Conservation (phyloP, 2,329 filamentous ascomycete species). For the Fusarium verrucosum region DNA sequence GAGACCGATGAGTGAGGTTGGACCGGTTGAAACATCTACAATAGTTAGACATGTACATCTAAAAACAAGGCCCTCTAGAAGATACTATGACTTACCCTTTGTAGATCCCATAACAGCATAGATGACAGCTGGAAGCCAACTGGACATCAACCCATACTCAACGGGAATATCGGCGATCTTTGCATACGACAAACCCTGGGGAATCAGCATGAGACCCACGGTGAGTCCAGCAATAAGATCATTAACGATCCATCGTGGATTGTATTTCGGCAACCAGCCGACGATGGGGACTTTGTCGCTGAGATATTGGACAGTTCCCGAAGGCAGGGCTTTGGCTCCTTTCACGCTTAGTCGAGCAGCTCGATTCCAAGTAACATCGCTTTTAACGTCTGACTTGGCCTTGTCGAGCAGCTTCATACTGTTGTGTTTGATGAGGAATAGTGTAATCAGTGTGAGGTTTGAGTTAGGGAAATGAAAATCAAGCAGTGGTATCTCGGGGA, state of each 20-base stretch:
- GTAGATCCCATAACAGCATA: slow-evolving; percentile 70
- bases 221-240: slow-evolving; percentile 70
- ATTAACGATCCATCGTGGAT: slow-evolving; percentile 67
- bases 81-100: slow-evolving; percentile 56
- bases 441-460: not conserved
- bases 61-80: no score
- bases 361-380: slow-evolving; percentile 42
- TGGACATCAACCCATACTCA: slow-evolving; percentile 67
- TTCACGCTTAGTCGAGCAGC: slow-evolving; percentile 25
- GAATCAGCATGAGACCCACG: slow-evolving; percentile 68
- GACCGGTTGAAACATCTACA: slow-evolving; percentile 68
- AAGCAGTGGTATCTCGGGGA: not conserved
- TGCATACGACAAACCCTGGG: slow-evolving; percentile 69
- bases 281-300: slow-evolving; percentile 69
- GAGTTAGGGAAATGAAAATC: not conserved
- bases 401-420: slow-evolving; percentile 39
- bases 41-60: slow-evolving; percentile 1
- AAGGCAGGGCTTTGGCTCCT: slow-evolving; percentile 54
- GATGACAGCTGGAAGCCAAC: slow-evolving; percentile 66
- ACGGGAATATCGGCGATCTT: slow-evolving; percentile 70
- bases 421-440: not conserved
- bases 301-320: slow-evolving; percentile 63
- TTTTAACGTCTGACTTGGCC: slow-evolving; percentile 28
- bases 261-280: slow-evolving; percentile 70
- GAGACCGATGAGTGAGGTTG: slow-evolving; percentile 71